Percentiles rank a stretch among this genome's conserved stretches.
phyloP scores from a whole-genome alignment of 2,329 filamentous ascomycete genomes.

The Rhinocladiella similis region DNA sequence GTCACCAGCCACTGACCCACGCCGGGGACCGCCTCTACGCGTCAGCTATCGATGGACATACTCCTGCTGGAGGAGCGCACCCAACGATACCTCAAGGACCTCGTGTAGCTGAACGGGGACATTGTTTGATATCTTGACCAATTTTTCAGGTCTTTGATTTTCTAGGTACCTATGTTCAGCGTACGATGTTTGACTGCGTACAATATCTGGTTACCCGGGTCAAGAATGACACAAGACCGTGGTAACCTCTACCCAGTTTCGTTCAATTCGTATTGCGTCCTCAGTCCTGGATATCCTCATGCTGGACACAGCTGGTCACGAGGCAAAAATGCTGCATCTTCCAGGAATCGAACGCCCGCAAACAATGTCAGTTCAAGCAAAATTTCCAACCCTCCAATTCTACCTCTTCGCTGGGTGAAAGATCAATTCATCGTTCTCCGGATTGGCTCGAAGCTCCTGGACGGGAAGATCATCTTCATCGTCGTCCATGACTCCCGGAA shows the following conservation, averaged over 20 bases:
- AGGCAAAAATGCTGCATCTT: background rate
- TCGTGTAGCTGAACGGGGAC: no score
- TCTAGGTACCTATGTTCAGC: background rate
- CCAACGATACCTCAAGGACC: no score
- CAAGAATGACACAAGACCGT: background rate
- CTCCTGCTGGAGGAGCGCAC: no score
- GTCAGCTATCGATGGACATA: no score
- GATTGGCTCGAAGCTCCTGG: slow-evolving; percentile 22
- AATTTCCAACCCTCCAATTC: background rate
- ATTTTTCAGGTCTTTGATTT: no score
- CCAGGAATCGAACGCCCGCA: background rate
- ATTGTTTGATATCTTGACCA: no score
- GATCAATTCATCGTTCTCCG: slow-evolving; percentile 14
- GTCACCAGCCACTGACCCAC: no score
- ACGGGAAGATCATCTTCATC: slow-evolving; percentile 26
- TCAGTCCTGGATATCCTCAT: background rate
- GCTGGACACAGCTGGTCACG: background rate
- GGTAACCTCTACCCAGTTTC: background rate
- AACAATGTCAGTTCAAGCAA: background rate
- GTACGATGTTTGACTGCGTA: background rate
- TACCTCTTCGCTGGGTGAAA: slow-evolving; percentile 7
- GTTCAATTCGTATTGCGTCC: background rate
- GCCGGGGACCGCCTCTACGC: no score
- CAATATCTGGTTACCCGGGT: background rate
- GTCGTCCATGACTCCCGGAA: slow-evolving; percentile 17